Evolutionary conservation across 768 basidiomycete species (phyloP), one percentile per base, ranked within the genome.

Genomic region (Trametes gibbosa): DNA sequence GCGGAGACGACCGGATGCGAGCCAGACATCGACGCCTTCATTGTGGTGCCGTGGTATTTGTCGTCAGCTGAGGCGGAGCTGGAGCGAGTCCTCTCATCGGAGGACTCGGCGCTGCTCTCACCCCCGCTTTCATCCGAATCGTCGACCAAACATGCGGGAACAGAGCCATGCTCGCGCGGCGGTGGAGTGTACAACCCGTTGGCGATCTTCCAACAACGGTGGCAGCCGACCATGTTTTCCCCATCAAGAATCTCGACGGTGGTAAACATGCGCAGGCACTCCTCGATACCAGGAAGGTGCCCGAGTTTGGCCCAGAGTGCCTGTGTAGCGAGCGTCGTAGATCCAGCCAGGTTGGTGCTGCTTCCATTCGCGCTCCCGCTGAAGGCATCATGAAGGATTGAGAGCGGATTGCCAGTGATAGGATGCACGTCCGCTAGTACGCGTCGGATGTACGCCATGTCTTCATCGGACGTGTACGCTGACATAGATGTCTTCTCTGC

Each of bases 171-270:
- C 37, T 34, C 62, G 19, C 39, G 50, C 7, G 39, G 53, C n/a
- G 47, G 58, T 0, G 73, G 74, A 46, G 75, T 70, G 63, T 85
- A 82, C 56, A 79, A 71, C 17, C 89, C 88, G 67, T 93, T 84
- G 56, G 83, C 85, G 35, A 93, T 86, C 77, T 93, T 95, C 95
- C 95, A 98, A 74, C 95, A 98, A 51, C 88, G 81, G 63, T 89
- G 81, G 70, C 95, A 98, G 0, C 94, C 94, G 53, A 97, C 95
- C 76, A 87, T 89, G 66, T 98, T 97, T 66, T 97, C 95, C 0
- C 92, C 93, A 65, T 97, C 91, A 34, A 98, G 75, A 7, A 92
- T 83, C 66, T 98, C 95, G n/a, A 97, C 95, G 4, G 88, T 81
- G 0, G 95, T 97, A 74, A 98, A 98, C 76, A 90, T 79, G 62